A percentile compares a stretch with the other conserved stretches of the same genome.
Evolutionary conservation across 805 yeast species (phyloP).

Genomic region (Lachancea kluyveri): DNA sequence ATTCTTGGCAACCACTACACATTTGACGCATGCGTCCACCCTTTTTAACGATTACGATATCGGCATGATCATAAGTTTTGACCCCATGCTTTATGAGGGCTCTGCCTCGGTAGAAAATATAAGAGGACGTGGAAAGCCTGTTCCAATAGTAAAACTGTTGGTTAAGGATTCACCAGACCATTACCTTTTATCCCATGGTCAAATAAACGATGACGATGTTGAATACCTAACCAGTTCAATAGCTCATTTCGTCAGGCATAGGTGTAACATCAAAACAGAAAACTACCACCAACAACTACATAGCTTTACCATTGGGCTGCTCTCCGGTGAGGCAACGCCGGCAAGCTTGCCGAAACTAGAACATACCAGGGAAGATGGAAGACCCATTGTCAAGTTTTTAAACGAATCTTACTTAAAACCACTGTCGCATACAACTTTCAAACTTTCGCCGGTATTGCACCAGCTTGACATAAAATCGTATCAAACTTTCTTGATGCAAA

Average conservation of each 20-base stretch:
- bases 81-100: conserved; percentile 33
- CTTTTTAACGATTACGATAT: conserved; percentile 31
- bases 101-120: conserved; percentile 27
- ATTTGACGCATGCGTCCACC: conserved; percentile 31
- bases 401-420: conserved; percentile 10
- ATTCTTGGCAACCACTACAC: conserved; percentile 42
- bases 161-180: conserved; percentile 43
- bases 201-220: conserved; percentile 13
- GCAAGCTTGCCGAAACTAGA: conserved; percentile 14
- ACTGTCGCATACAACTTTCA: conserved; percentile 12
- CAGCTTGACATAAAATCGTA: conserved; percentile 28
- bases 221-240: conserved; percentile 25
- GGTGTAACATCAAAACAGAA: conserved; percentile 2
- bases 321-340: conserved; percentile 11
- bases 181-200: conserved; percentile 21
- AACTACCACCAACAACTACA: conserved; percentile 1
- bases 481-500: conserved; percentile 33
- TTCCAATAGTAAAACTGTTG: conserved; percentile 43
- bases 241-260: conserved; percentile 15
- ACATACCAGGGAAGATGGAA: conserved; percentile 15
- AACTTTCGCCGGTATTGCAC: conserved; percentile 8
- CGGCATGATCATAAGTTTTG: conserved; percentile 45
- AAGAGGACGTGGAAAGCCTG: conserved; percentile 15
- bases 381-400: conserved; percentile 11
- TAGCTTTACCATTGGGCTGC: conserved; percentile 11